Evolutionary conservation across 2,329 filamentous ascomycete genomes (phyloP).

Genomic region (Aureobasidium melanogenum): DNA sequence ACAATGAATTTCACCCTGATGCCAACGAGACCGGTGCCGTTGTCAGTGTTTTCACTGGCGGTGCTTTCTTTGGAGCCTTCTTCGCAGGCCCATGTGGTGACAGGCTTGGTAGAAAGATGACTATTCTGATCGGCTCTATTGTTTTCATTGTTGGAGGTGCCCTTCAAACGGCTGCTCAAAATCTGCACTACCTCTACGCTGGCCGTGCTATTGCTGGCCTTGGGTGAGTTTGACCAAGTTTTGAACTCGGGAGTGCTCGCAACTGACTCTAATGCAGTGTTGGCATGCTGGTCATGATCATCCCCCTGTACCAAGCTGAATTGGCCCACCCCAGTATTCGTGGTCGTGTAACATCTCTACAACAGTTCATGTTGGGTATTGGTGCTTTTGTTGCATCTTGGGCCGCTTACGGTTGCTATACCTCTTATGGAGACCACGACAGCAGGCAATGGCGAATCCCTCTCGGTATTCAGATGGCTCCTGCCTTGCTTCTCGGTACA

Average conservation of each 20-base stretch:
- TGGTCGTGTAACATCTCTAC: conserved; percentile 63
- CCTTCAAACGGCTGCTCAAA: conserved; percentile 60
- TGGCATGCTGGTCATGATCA: conserved; percentile 54
- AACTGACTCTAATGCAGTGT: conserved; percentile 33
- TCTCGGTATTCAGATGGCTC: conserved; percentile 62
- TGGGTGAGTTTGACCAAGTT: conserved; percentile 38
- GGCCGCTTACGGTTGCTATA: conserved; percentile 58
- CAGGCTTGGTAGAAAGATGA: conserved; percentile 57
- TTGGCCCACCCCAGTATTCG: conserved; percentile 70
- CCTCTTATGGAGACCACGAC: conserved; percentile 39
- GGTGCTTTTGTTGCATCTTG: conserved; percentile 64
- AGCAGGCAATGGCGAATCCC: conserved; percentile 52
- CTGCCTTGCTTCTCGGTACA: conserved; percentile 53
- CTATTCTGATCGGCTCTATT: conserved; percentile 61
- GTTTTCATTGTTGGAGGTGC: conserved; percentile 65
- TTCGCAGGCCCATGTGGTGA: conserved; percentile 57
- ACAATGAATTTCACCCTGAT: conserved; percentile 30
- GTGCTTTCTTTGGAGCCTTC: conserved; percentile 62
- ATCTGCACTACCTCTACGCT: conserved; percentile 54
- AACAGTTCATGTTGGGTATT: conserved; percentile 77
- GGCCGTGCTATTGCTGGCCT: conserved; percentile 62
- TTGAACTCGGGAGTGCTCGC: too few species aligned
- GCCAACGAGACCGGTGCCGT: conserved; percentile 24
- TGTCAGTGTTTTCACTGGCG: conserved; percentile 20
- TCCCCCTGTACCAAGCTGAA: conserved; percentile 70